Conservation (phyloP, 768 basidiomycete species). For the Arthromyces matolae region DNA sequence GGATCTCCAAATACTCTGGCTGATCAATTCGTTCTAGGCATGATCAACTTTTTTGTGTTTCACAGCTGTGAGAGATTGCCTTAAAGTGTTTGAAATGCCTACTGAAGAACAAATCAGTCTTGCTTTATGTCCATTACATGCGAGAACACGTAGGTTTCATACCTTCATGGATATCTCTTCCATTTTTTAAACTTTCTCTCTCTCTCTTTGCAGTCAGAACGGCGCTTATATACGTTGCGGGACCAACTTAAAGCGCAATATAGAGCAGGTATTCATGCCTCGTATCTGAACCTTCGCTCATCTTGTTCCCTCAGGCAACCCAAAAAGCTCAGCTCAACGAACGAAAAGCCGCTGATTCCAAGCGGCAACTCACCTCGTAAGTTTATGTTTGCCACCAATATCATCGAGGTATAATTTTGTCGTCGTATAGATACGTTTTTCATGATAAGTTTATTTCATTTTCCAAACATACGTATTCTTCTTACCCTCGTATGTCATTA, state of each 20-base stretch:
- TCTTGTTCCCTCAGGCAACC: constrained; percentile 48
- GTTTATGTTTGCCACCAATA: constrained; percentile 20
- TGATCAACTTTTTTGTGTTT: constrained; percentile 74
- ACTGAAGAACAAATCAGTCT: constrained; percentile 37
- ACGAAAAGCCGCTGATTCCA: constrained; percentile 73
- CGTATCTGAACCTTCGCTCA: neutral
- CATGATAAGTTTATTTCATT: constrained; percentile 60
- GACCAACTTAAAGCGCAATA: constrained; percentile 76
- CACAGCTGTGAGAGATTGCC: constrained; percentile 47
- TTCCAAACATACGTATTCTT: constrained; percentile 6
- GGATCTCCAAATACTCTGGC: neutral
- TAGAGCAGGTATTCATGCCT: constrained; percentile 32
- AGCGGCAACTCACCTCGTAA: constrained; percentile 76
- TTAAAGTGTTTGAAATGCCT: neutral
- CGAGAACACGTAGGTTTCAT: constrained; percentile 50
- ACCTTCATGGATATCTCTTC: neutral
- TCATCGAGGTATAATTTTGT: neutral
- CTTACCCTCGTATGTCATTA: constrained; percentile 20
- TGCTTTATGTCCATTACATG: constrained; percentile 74
- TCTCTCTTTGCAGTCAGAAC: constrained; percentile 51
- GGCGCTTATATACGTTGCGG: constrained; percentile 64
- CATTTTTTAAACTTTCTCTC: constrained; percentile 10
- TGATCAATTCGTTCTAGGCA: constrained; percentile 31
- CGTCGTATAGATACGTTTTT: constrained; percentile 74
- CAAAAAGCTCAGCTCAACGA: constrained; percentile 78